These are phyloP conservation scores for Quercus lobata DNA, from an alignment of 331 rosid species.

Conservation along the genomic window DNA sequence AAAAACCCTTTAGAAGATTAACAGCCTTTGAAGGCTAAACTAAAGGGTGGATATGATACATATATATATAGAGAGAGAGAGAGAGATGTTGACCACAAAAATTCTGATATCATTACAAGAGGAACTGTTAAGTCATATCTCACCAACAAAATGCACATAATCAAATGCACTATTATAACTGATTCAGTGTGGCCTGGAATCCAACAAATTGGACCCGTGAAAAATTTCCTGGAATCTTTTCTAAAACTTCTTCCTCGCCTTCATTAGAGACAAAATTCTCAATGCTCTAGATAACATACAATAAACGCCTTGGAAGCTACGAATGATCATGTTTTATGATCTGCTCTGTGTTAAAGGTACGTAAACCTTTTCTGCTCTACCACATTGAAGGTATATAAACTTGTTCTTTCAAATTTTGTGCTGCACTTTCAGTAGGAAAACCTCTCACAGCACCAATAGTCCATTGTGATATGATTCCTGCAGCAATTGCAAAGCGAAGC, in stretches of 20 bases:
- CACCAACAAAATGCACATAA: conserved; percentile 24
- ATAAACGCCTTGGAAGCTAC: conserved; percentile 12
- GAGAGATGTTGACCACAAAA: not conserved
- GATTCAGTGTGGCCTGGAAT: conserved; percentile 15
- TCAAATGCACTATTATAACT: not conserved
- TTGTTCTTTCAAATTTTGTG: conserved; percentile 96
- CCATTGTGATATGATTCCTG: conserved; percentile 94
- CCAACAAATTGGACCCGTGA: not conserved
- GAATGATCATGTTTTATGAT: not conserved
- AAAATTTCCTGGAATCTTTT: conserved; percentile 16
- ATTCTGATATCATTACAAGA: not conserved
- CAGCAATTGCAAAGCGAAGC: conserved; percentile 84
- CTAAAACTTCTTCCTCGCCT: not conserved
- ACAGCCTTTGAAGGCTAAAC: not conserved
- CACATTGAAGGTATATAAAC: conserved; percentile 96
- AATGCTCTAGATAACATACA: not conserved
- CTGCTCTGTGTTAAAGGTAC: conserved; percentile 33
- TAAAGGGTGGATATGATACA: not conserved
- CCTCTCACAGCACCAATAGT: conserved; percentile 88
- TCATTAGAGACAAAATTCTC: conserved; percentile 3
- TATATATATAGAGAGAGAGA: not conserved
- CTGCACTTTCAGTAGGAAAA: conserved; percentile 90
- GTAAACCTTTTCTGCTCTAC: conserved; percentile 38
- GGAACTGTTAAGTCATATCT: not conserved
- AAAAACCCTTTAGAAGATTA: not conserved